Conservation (phyloP, 2,329 filamentous ascomycete species). For the Eurotiales sp. region DNA sequence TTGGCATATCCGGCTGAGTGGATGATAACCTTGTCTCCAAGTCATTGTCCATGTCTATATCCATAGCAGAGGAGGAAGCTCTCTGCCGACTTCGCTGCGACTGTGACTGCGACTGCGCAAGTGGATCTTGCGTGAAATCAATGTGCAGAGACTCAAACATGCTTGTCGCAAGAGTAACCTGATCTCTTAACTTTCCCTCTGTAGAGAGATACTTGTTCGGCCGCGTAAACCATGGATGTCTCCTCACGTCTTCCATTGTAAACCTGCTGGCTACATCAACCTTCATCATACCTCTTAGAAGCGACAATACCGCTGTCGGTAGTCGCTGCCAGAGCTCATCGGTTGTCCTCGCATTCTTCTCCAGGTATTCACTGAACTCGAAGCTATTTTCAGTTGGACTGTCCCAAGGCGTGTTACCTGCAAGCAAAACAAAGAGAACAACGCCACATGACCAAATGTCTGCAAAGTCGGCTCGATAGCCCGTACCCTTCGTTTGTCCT, state of each 20-base stretch:
- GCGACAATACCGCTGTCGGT: slow-evolving; percentile 68
- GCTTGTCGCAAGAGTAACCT: slow-evolving; percentile 80
- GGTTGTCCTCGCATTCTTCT: slow-evolving; percentile 71
- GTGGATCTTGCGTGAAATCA: slow-evolving; percentile 70
- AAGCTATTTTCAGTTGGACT: slow-evolving; percentile 81
- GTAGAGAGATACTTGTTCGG: slow-evolving; percentile 70
- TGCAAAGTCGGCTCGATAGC: slow-evolving; percentile 66
- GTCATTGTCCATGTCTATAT: slow-evolving; percentile 43
- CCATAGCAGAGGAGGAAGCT: slow-evolving; percentile 59
- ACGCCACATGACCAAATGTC: slow-evolving; percentile 98
- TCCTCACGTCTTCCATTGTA: slow-evolving; percentile 77
- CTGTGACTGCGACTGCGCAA: slow-evolving; percentile 46
- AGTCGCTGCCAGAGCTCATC: slow-evolving; percentile 84
- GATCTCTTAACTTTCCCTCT: slow-evolving; percentile 73
- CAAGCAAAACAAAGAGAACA: slow-evolving; percentile 91
- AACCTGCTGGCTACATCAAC: slow-evolving; percentile 73
- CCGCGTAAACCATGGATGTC: slow-evolving; percentile 92
- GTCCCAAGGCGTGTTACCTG: slow-evolving; percentile 98
- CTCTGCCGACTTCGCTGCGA: slow-evolving; percentile 33
- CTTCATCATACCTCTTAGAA: slow-evolving; percentile 90
- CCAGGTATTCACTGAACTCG: slow-evolving; percentile 85
- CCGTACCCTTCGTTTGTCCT: slow-evolving; percentile 41
- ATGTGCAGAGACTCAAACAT: slow-evolving; percentile 92
- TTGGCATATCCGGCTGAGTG: slow-evolving; percentile 80
- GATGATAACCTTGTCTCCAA: slow-evolving; percentile 59